Conservation (phyloP, 768 basidiomycete species). For the Rubroboletus pulcherrimus region DNA sequence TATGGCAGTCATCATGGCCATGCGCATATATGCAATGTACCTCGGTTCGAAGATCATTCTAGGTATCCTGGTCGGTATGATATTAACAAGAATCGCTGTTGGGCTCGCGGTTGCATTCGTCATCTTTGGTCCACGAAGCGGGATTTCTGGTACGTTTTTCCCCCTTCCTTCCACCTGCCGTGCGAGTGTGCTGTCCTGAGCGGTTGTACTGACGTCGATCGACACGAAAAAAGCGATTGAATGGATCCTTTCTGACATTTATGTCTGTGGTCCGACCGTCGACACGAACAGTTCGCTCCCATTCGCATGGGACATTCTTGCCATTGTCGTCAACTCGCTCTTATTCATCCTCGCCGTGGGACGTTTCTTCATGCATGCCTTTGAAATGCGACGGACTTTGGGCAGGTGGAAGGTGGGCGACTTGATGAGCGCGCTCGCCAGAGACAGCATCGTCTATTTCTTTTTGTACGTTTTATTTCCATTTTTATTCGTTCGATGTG, state of each 20-base stretch:
- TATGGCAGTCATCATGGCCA: slow-evolving; percentile 12
- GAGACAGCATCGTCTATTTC: slow-evolving; percentile 20
- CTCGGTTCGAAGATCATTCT: slow-evolving; percentile 11
- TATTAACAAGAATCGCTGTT: slow-evolving; percentile 6
- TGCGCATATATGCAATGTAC: slow-evolving; percentile 24
- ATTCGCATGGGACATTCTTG: slow-evolving; percentile 16
- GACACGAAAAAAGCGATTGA: slow-evolving; percentile 9
- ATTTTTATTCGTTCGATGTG: not conserved
- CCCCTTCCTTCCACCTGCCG: not conserved
- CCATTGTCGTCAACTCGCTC: slow-evolving; percentile 7
- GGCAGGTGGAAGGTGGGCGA: slow-evolving; percentile 9
- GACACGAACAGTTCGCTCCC: slow-evolving; percentile 1
- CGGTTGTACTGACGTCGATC: not conserved
- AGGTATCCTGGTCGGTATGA: not conserved
- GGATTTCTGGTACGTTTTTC: slow-evolving; percentile 8
- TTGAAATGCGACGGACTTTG: slow-evolving; percentile 4
- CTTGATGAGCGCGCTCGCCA: slow-evolving; percentile 14
- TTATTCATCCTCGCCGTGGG: slow-evolving; percentile 16
- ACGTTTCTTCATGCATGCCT: slow-evolving; percentile 11
- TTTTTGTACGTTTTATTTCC: slow-evolving; percentile 11
- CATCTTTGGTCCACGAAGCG: slow-evolving; percentile 17
- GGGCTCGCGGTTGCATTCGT: slow-evolving; percentile 6
- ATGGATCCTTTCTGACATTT: slow-evolving; percentile 13
- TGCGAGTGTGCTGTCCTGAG: too few species aligned
- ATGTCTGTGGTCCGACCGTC: slow-evolving; percentile 12